These are phyloP conservation scores for Ampelomyces quisqualis DNA, from an alignment of 2,329 filamentous ascomycete genomes.

Conservation along the genomic window DNA sequence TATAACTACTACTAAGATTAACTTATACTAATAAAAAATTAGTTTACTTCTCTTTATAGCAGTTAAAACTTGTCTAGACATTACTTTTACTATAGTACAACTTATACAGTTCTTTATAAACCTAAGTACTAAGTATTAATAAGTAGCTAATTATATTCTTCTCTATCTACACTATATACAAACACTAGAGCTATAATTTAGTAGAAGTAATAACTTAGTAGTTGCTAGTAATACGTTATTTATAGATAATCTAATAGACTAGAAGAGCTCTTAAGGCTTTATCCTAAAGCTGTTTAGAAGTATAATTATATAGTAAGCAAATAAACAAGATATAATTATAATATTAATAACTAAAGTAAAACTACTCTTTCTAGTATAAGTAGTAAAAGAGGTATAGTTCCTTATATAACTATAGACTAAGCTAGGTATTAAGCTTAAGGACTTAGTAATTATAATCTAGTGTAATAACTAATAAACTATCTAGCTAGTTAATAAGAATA, in stretches of 20 bases:
- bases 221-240: conserved; percentile 5
- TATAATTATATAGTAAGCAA: conserved; percentile 1
- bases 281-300: neutral
- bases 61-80: conserved; percentile 6
- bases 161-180: conserved; percentile 1
- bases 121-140: neutral
- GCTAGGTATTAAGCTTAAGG: neutral
- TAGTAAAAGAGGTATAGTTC: neutral
- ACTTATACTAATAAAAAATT: conserved; percentile 2
- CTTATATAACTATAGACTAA: neutral
- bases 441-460: neutral
- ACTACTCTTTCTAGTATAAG: conserved; percentile 5
- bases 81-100: conserved; percentile 6
- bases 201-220: neutral
- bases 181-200: neutral
- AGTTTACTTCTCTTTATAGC: conserved; percentile 2
- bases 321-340: conserved; percentile 2
- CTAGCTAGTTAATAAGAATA: neutral
- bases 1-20: neutral
- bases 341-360: conserved; percentile 10
- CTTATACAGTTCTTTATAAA: conserved; percentile 2
- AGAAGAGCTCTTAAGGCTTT: conserved; percentile 3
- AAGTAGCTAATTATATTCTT: neutral
- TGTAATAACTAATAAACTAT: conserved; percentile 8
- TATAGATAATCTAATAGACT: neutral